Percentiles rank a stretch among this genome's conserved stretches.
Conservation (phyloP, 192 early-diverging fungal genomes). For the Podila epicladia region DNA sequence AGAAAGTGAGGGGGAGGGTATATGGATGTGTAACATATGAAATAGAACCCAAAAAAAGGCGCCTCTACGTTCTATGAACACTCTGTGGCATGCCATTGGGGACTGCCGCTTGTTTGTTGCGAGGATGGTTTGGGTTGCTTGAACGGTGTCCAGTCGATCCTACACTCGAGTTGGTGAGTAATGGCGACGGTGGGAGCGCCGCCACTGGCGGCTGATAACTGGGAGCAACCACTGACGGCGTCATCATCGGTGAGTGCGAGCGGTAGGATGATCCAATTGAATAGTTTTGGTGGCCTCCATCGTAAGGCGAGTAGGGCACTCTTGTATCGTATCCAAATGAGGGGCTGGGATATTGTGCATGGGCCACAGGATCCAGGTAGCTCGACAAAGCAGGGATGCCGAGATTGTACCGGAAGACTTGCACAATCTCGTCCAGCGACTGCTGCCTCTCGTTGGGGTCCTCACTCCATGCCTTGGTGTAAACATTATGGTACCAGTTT, state of each 20-base stretch:
- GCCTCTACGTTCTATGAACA: too few species aligned
- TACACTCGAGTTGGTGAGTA: background rate
- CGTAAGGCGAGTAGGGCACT: constrained; percentile 6
- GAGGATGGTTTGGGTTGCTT: background rate
- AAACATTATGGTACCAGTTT: constrained; percentile 23
- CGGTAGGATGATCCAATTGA: constrained; percentile 15
- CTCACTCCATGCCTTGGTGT: constrained; percentile 34
- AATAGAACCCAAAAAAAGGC: too few species aligned
- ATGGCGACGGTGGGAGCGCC: background rate
- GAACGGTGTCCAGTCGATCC: background rate
- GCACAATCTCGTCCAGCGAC: constrained; percentile 22
- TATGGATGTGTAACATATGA: too few species aligned
- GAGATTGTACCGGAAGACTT: constrained; percentile 26
- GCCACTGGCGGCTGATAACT: background rate
- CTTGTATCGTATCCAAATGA: constrained; percentile 8
- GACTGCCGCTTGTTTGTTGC: too few species aligned
- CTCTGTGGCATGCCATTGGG: too few species aligned
- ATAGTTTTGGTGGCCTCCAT: constrained; percentile 4
- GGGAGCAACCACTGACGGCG: constrained; percentile 10
- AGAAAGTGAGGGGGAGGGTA: too few species aligned
- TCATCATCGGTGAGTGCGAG: constrained; percentile 30
- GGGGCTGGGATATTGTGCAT: constrained; percentile 15
- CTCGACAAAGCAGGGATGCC: constrained; percentile 18
- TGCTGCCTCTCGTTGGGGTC: constrained; percentile 32
- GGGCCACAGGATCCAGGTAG: constrained; percentile 10